Evolutionary conservation across 2,329 filamentous ascomycete species (phyloP), one percentile per base, ranked within the genome.

Genomic region (Coniochaeta hoffmannii): DNA sequence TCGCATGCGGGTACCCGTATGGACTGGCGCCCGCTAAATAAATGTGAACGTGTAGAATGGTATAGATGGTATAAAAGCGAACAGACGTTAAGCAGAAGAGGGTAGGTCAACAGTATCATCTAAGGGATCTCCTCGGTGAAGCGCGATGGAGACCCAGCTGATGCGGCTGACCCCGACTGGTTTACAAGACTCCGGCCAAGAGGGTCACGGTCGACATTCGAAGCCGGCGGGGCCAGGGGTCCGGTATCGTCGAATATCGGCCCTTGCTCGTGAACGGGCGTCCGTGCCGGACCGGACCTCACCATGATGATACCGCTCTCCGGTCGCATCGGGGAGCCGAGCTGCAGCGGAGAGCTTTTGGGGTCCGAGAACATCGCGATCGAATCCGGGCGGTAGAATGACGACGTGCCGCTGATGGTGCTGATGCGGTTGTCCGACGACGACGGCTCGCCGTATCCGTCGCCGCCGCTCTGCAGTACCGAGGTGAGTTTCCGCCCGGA

Each of bases 401-500:
- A 81, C n/a, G n/a, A n/a, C 50, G 71, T 70, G 32, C 72, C 75
- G 61, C 78, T 83, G 62, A 76, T 68, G 50, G 73, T 66, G 52
- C 67, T 73, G 41, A 64, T 67, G 55, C 67, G 72, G 14, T 17
- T 51, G 49, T 51, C 49, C 19, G n/a, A 41, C 34, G 50, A 24
- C 62, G 63, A 71, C 63, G 60, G 76, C 57, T 82, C 81, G 19
- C 76, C 76, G 67, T 83, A 87, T 1, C 84, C 84, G 64, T 87
- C 83, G 6, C 83, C 84, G 14, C 84, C 83, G 50, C 74, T 75
- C 57, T 82, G 75, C 35, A 87, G 69, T 10, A 87, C 83, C 2
- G 85, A 83, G 3, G 81, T 80, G 56, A 88, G 66, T 63, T 87
- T 87, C 63, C 78, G 78, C 58, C 85, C 85, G 6, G 84, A 85